Evolutionary conservation across 352 stramenopile species (phyloP).

Genomic region (Globisporangium nodosum): DNA sequence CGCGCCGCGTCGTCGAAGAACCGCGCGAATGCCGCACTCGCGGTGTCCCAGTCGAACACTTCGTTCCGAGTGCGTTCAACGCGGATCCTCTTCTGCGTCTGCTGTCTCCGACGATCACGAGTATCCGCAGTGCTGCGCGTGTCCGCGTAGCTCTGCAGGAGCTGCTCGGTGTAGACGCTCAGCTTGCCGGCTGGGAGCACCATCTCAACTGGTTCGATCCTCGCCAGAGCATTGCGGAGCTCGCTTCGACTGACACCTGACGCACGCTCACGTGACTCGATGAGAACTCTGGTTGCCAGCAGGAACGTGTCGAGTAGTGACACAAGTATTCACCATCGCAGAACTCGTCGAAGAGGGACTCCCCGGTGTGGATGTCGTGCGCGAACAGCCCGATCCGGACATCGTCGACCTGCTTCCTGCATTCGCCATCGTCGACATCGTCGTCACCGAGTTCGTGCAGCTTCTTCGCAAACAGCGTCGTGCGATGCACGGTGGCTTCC

Average conservation of each 20-base stretch:
- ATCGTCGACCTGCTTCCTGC: background rate
- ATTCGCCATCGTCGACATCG: background rate
- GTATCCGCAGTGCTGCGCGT: background rate
- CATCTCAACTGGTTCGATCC: slow-evolving; percentile 39
- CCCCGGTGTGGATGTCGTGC: background rate
- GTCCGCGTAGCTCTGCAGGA: slow-evolving; percentile 25
- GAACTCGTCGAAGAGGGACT: background rate
- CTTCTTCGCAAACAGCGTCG: slow-evolving; percentile 25
- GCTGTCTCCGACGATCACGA: no score
- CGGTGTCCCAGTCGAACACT: background rate
- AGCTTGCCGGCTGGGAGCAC: slow-evolving; percentile 28
- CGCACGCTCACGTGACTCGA: background rate
- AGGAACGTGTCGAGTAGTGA: no score
- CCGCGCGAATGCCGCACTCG: background rate
- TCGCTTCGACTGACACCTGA: background rate
- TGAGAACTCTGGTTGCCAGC: background rate
- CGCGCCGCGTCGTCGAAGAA: background rate
- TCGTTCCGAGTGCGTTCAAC: background rate
- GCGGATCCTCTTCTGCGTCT: background rate
- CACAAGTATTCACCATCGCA: background rate
- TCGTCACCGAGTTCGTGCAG: slow-evolving; percentile 25
- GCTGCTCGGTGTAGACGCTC: slow-evolving; percentile 34
- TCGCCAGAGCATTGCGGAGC: slow-evolving; percentile 10
- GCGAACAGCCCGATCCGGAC: background rate
- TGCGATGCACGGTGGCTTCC: slow-evolving; percentile 29